Evolutionary conservation across 164 flowering plant species (phyloP).

Genomic region (Hamamelis virginiana): DNA sequence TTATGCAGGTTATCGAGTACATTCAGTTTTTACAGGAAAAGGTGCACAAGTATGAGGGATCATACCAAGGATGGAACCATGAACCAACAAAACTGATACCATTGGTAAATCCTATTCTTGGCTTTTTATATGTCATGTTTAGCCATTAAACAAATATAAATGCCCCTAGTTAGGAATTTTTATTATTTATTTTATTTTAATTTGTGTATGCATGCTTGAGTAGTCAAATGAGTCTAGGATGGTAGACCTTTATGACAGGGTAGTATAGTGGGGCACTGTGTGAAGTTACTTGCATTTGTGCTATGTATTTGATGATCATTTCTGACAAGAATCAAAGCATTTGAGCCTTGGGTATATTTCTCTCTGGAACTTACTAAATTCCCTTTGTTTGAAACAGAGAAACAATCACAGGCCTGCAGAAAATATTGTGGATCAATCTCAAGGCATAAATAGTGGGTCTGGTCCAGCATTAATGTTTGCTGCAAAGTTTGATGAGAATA

Average conservation of each 20-base stretch:
- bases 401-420: constrained; percentile 25
- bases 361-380: neutral
- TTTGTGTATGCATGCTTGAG: no score
- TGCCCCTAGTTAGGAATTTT: no score
- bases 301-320: no score
- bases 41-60: constrained; percentile 40
- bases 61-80: constrained; percentile 34
- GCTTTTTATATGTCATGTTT: neutral
- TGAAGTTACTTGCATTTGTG: no score
- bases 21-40: constrained; percentile 51
- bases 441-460: constrained; percentile 18
- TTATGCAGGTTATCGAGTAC: constrained; percentile 45
- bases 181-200: no score
- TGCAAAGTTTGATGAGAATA: constrained; percentile 33
- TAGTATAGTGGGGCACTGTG: no score
- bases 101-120: constrained; percentile 26
- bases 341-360: no score
- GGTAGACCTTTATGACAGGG: no score
- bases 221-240: no score
- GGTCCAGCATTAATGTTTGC: constrained; percentile 24
- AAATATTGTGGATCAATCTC: constrained; percentile 26
- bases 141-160: no score
- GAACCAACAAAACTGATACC: constrained; percentile 30
- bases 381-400: constrained; percentile 23
- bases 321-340: no score